phyloP scores from a whole-genome alignment of 257 asterid species.

The Lantana camara region DNA sequence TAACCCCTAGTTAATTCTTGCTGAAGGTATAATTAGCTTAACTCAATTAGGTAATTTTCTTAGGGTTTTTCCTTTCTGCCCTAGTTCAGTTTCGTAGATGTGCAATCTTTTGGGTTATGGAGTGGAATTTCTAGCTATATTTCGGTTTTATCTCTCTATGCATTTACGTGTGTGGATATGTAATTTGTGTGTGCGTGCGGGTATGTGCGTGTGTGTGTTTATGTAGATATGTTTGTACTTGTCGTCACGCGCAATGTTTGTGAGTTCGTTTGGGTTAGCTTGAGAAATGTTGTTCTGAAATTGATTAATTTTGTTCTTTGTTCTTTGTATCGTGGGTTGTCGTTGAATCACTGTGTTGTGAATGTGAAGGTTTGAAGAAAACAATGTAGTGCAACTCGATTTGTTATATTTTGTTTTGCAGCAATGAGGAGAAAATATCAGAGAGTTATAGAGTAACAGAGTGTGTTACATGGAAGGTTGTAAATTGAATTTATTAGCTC shows the following conservation, averaged over 20 bases:
- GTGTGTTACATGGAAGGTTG: constrained; percentile 6
- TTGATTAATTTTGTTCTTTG: neutral
- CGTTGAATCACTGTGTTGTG: neutral
- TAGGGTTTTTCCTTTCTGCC: constrained; percentile 30
- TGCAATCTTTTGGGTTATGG: neutral
- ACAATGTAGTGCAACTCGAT: neutral
- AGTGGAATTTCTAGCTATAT: constrained; percentile 28
- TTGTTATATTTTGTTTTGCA: neutral
- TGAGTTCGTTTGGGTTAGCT: neutral
- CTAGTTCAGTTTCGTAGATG: neutral
- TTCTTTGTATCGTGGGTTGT: neutral
- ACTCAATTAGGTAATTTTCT: neutral
- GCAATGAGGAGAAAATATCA: constrained; percentile 4
- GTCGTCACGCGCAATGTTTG: neutral
- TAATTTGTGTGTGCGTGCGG: neutral
- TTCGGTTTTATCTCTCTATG: neutral
- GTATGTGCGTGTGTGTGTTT: too few relatives aligned
- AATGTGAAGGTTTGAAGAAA: neutral
- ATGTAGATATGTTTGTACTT: neutral
- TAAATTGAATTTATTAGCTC: neutral
- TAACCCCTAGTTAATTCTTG: constrained; percentile 7
- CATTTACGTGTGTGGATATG: neutral
- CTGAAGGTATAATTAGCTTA: constrained; percentile 18
- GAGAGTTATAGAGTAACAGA: neutral
- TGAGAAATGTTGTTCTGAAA: neutral